Evolutionary conservation across 192 early-diverging fungal species (phyloP), one percentile per base, ranked within the genome.

Genomic region (Podila epigama): DNA sequence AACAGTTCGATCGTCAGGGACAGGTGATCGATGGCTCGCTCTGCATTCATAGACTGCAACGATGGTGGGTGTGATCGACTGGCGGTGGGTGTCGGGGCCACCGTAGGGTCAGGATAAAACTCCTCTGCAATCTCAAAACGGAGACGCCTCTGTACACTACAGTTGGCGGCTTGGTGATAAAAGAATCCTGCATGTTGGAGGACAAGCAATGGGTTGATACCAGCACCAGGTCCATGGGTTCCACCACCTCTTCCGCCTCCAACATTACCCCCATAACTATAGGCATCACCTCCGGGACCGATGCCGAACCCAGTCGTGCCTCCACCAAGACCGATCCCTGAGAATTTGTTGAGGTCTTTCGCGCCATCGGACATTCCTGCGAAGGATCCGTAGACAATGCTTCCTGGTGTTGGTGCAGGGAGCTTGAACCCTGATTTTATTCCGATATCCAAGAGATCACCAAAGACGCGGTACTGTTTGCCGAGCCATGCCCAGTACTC

Each of bases 111-210:
- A 2, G 66, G 73, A 20, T 54, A 77, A n/a, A 66, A 55, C 72
- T 79, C 72, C 44, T 81, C 81, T 10, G 85, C 68, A 13, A 82
- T 79, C 48, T 85, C 81, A 67, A 87, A 90, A 7, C 84, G 81
- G 32, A 83, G 80, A 57, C 90, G 84, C 50, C 90, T 66, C 52
- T 95, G 90, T 32, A 93, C 91, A 36, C 87, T 88, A 63, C 89
- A 91, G 53, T 85, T 82, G 1, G 95, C 94, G 34, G 94, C 87
- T 8, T 86, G 60, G 62, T 92, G 86, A 69, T 93, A 96, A 69
- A 95, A 94, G 65, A 85, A 94, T 12, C 95, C 95, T 34, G 94
- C 89, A 82, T 95, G 94, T 65, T 95, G 95, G 11, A 96, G 80
- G 11, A 94, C 81, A 25, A 86, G 70, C 33, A 83, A 79, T 5